phyloP scores from a whole-genome alignment of 148 eudicot species.

The Cornus kousa region DNA sequence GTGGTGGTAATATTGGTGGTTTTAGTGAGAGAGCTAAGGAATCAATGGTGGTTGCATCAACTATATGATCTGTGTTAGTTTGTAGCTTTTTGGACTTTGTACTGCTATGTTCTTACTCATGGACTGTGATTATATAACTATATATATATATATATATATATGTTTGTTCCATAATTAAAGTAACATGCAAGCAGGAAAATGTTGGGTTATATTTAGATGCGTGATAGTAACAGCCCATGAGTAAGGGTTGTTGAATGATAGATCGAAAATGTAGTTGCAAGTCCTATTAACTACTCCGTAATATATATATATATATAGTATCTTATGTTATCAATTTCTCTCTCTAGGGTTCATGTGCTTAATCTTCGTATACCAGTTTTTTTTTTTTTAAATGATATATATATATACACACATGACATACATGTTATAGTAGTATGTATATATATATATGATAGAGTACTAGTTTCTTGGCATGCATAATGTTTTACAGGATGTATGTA shows the following conservation, averaged over 20 bases:
- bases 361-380: too few relatives aligned
- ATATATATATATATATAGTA: too few relatives aligned
- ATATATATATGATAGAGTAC: too few relatives aligned
- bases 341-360: not conserved
- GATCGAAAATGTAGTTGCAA: not conserved
- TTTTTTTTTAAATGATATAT: too few relatives aligned
- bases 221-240: not conserved
- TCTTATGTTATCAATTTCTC: not conserved
- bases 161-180: not conserved
- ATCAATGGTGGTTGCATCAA: not conserved
- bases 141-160: too few relatives aligned
- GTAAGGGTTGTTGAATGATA: not conserved
- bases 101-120: not conserved
- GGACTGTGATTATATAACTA: not conserved
- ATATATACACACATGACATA: too few relatives aligned
- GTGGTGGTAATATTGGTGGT: slow-evolving; percentile 9
- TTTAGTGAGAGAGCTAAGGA: slow-evolving; percentile 8
- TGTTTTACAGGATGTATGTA: too few relatives aligned
- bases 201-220: not conserved
- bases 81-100: not conserved
- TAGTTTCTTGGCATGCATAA: too few relatives aligned
- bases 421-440: too few relatives aligned
- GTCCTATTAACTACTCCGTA: not conserved
- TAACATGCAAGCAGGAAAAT: not conserved
- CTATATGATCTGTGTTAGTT: not conserved